Evolutionary conservation across 2,329 filamentous ascomycete genomes (phyloP).

Genomic region (Talaromyces atroroseus): DNA sequence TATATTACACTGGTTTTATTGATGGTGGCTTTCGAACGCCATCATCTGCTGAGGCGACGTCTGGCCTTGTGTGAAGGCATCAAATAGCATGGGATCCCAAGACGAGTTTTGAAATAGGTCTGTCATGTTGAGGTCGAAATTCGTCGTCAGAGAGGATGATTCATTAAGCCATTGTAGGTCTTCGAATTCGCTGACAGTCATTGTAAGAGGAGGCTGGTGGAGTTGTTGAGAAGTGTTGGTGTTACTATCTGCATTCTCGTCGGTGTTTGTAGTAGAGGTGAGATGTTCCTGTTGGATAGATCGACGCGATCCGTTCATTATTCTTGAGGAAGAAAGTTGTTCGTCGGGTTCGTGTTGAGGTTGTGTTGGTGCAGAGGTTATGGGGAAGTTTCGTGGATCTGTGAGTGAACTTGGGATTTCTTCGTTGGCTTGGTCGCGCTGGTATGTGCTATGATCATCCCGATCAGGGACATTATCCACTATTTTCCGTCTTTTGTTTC

Average conservation of each 20-base stretch:
- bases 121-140: conserved; percentile 28
- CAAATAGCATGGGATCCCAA: conserved; percentile 26
- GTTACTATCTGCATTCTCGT: neutral
- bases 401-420: neutral
- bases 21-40: neutral
- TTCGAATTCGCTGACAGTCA: conserved; percentile 14
- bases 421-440: neutral
- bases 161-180: conserved; percentile 4
- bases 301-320: neutral
- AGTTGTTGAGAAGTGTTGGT: neutral
- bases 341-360: neutral
- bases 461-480: neutral
- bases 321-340: neutral
- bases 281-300: neutral
- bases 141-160: conserved; percentile 16
- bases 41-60: neutral
- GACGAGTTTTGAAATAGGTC: conserved; percentile 29
- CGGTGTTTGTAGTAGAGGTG: neutral
- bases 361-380: neutral
- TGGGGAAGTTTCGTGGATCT: neutral
- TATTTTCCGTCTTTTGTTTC: conserved; percentile 2
- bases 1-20: neutral
- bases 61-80: conserved; percentile 26
- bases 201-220: conserved; percentile 7
- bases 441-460: neutral